These are phyloP conservation scores for Exophiala phaeomuriformis DNA, from an alignment of 2,329 filamentous ascomycete genomes.

Conservation along the genomic window DNA sequence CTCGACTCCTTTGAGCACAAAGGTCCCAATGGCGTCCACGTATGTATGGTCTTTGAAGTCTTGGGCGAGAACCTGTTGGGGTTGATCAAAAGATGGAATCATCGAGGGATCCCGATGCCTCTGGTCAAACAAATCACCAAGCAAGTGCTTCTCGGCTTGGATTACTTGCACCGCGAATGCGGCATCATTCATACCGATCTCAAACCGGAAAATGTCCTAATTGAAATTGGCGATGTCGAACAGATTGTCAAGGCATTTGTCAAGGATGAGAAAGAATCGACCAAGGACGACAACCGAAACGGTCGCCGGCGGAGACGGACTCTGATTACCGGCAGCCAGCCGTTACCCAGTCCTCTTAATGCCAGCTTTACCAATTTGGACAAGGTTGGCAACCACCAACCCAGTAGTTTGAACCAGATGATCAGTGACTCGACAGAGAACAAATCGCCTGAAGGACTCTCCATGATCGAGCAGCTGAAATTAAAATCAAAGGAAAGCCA, in stretches of 20 bases:
- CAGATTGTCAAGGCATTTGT: slow-evolving; percentile 96
- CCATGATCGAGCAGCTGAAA: slow-evolving; percentile 54
- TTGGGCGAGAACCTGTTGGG: slow-evolving; percentile 90
- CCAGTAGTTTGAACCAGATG: slow-evolving; percentile 72
- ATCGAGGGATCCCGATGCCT: slow-evolving; percentile 90
- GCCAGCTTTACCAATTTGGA: slow-evolving; percentile 78
- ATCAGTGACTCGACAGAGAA: slow-evolving; percentile 57
- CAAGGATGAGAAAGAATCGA: slow-evolving; percentile 67
- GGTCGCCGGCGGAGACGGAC: slow-evolving; percentile 83
- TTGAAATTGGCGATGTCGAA: slow-evolving; percentile 97
- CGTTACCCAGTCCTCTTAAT: slow-evolving; percentile 88
- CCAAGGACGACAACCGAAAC: slow-evolving; percentile 86
- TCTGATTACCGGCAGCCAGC: slow-evolving; percentile 93
- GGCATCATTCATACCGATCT: slow-evolving; percentile 92
- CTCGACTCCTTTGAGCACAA: slow-evolving; percentile 97
- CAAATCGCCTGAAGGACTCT: slow-evolving; percentile 36
- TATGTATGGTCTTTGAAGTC: slow-evolving; percentile 99
- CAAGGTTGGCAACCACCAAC: slow-evolving; percentile 54
- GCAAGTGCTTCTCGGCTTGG: slow-evolving; percentile 87
- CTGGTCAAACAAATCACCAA: slow-evolving; percentile 98
- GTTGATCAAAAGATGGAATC: slow-evolving; percentile 97
- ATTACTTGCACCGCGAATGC: slow-evolving; percentile 95
- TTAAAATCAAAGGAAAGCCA: slow-evolving; percentile 39
- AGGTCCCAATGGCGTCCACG: slow-evolving; percentile 89
- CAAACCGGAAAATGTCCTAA: slow-evolving; percentile 94